Evolutionary conservation across 2,329 filamentous ascomycete genomes (phyloP), one percentile per base, ranked within the genome.

Genomic region (Lasiodiplodia hormozganensis): DNA sequence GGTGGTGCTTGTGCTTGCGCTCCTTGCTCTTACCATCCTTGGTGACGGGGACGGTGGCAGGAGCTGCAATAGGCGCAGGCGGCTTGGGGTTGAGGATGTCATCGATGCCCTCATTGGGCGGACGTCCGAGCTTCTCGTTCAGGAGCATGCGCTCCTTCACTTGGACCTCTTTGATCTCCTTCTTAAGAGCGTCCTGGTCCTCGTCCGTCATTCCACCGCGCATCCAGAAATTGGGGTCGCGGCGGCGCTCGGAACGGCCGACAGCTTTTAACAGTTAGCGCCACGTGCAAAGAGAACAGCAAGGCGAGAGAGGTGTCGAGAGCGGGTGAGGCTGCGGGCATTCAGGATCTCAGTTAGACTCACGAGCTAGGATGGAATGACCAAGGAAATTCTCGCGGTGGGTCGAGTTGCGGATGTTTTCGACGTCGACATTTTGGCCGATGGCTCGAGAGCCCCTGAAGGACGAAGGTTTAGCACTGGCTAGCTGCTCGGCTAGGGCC

Each of bases 321-420:
- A 21, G 7, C 12, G 23, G 43, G 38, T 31, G 5, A 47, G 51
- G 18, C 11, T 31, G 18, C 11, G 40, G 38, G 43, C 49, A n/a
- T 36, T 34, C 56, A 31, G n/a, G 18, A n/a, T 18, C 18, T 34
- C 40, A 25, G 40, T 14, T 38, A 23, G 25, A 74, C 75, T 36
- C 75, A 77, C 74, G 93, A 0, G 94, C 94, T 85, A 95, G 97
- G 69, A 97, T 82, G 69, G 92, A 96, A 82, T 97, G 94, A 65
- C 94, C 94, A 8, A 97, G 90, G 79, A 91, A 91, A 78, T 90
- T 97, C 80, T 99, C 94, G 79, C 96, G 94, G 76, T 97, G 94
- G 25, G 87, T 83, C 62, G 94, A 96, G 72, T 85, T 89, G 78
- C 95, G 91, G 76, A 99, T 95, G 73, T 97, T 94, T 72, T 95